Conservation (phyloP, 257 asterid species). For the Craterostigma plantagineum region DNA sequence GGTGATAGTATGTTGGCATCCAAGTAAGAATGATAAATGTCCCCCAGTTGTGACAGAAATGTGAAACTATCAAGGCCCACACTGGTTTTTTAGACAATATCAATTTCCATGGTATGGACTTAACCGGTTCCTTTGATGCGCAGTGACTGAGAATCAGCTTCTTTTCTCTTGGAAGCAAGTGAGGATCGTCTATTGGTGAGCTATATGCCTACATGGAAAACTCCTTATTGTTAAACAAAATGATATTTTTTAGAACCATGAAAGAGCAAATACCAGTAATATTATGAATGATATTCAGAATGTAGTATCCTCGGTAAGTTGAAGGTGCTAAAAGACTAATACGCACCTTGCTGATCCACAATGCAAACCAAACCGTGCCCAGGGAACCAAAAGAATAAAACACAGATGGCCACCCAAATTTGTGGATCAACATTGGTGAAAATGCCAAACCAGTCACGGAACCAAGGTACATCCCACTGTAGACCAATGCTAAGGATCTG, state of each 20-base stretch:
- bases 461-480: constrained; percentile 99
- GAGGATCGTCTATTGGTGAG: too few relatives aligned
- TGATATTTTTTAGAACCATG: too few relatives aligned
- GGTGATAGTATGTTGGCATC: constrained; percentile 96
- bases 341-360: constrained; percentile 84
- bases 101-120: constrained; percentile 79
- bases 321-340: not conserved
- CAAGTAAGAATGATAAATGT: constrained; percentile 94
- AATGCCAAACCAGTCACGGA: constrained; percentile 84
- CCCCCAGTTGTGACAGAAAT: constrained; percentile 99
- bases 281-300: constrained; percentile 10
- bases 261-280: constrained; percentile 21
- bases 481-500: constrained; percentile 91
- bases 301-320: not conserved
- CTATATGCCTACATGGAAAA: too few relatives aligned
- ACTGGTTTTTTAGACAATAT: constrained; percentile 83
- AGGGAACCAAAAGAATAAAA: constrained; percentile 92
- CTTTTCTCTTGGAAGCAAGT: constrained; percentile 22
- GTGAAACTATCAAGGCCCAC: constrained; percentile 97
- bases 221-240: too few relatives aligned
- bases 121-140: constrained; percentile 39
- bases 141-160: constrained; percentile 46
- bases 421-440: constrained; percentile 74
- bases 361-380: constrained; percentile 82
- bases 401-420: constrained; percentile 87